Evolutionary conservation across 2,329 filamentous ascomycete genomes (phyloP), one percentile per base, ranked within the genome.

Genomic region (Ceratocystis albifundus): DNA sequence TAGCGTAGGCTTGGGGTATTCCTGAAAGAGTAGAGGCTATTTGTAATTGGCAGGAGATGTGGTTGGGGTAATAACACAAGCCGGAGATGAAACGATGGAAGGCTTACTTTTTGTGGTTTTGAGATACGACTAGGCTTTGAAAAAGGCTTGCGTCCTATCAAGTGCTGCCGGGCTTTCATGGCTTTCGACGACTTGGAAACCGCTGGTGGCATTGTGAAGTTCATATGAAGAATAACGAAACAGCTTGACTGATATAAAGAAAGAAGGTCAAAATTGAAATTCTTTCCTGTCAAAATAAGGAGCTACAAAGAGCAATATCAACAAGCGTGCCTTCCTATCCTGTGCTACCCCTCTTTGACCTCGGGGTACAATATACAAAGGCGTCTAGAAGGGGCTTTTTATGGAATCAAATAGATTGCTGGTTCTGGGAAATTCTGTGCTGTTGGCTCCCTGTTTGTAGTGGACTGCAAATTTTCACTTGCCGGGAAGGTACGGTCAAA

Each of bases 331-430:
- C 28, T 59, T 59, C 55, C 55, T n/a, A 59, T 7, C 28, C 28
- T 2, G 28, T 59, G 55, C 30, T 59, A 59, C 55, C 55, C 55
- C 55, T 59, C 55, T 59, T 59, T 59, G 25, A n/a, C n/a, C 8
- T 20, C 55, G 15, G 22, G 22, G 7, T 28, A 53, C 20, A 53
- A 28, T 53, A 5, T 53, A 53, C 48, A 53, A 10, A 53, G 4
- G 22, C n/a, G 7, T 0, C 30, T 28, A 30, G n/a, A 32, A 8
- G 36, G 12, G 36, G 17, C 55, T 53, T 10, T 4, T 15, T 4
- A 59, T 59, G 7, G 55, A 59, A 59, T 59, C 55, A 30, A 36
- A 59, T 59, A 59, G 55, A 59, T 20, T 20, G 25, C 8, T 59
- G 28, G 15, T n/a, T 59, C 55, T 36, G 15, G 12, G 55, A 3